phyloP scores from a whole-genome alignment of 768 basidiomycete species.

The Chlorophyllum brunneum region DNA sequence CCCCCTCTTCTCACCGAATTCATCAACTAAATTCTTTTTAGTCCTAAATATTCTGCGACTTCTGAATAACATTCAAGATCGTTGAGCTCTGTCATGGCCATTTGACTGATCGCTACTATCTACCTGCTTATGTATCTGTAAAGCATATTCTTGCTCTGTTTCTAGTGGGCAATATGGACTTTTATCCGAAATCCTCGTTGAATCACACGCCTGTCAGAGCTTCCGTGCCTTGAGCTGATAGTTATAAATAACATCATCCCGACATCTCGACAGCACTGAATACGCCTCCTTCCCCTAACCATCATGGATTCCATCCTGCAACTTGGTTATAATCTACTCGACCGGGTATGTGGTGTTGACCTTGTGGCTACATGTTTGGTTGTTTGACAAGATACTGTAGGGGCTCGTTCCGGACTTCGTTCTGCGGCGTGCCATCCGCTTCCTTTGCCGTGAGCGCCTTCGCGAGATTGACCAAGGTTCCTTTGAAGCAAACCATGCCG shows the following conservation, averaged over 20 bases:
- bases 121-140: slow-evolving; percentile 1
- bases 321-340: slow-evolving; percentile 32
- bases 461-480: slow-evolving; percentile 59
- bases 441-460: slow-evolving; percentile 48
- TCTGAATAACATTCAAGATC: slow-evolving; percentile 57
- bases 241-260: too few species aligned
- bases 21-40: slow-evolving; percentile 23
- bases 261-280: not conserved
- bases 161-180: not conserved
- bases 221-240: too few species aligned
- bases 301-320: slow-evolving; percentile 26
- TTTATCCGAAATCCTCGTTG: too few species aligned
- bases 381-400: slow-evolving; percentile 22
- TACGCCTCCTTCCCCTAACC: too few species aligned
- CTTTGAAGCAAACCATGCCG: slow-evolving; percentile 55
- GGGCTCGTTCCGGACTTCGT: slow-evolving; percentile 63
- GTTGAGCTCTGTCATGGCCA: slow-evolving; percentile 21
- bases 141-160: slow-evolving; percentile 2
- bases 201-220: not conserved
- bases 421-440: slow-evolving; percentile 28
- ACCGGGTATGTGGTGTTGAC: slow-evolving; percentile 16
- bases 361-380: too few species aligned
- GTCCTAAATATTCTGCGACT: slow-evolving; percentile 86
- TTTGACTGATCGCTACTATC: not conserved
- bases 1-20: not conserved